Evolutionary conservation across 495 filamentous ascomycete species (phyloP).

Genomic region (Xanthoparmelia taractica): DNA sequence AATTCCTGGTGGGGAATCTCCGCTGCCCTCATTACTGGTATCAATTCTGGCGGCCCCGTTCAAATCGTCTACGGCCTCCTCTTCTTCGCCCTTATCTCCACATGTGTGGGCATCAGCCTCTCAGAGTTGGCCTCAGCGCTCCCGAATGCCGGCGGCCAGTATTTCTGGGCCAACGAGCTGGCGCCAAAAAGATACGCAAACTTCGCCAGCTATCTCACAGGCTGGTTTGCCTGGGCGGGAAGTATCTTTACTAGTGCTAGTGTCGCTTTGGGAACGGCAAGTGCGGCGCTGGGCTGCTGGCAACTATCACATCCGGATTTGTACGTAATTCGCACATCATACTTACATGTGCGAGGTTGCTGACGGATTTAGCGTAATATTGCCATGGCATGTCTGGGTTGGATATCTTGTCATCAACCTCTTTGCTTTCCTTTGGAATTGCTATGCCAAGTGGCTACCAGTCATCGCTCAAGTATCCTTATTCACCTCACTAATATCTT

Average conservation of each 20-base stretch:
- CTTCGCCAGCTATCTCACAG: constrained; percentile 49
- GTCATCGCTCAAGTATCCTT: constrained; percentile 43
- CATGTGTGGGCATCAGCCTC: constrained; percentile 48
- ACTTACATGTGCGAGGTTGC: constrained; percentile 1
- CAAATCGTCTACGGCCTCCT: constrained; percentile 56
- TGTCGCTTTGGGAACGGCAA: constrained; percentile 47
- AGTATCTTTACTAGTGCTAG: constrained; percentile 51
- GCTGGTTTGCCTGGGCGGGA: constrained; percentile 52
- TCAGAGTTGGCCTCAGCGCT: constrained; percentile 50
- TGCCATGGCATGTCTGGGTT: constrained; percentile 49
- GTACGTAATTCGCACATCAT: constrained; percentile 31
- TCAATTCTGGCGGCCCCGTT: constrained; percentile 53
- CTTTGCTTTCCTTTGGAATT: constrained; percentile 54
- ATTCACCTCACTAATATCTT: constrained; percentile 47
- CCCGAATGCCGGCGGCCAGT: constrained; percentile 57
- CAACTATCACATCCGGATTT: constrained; percentile 51
- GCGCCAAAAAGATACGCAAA: constrained; percentile 47
- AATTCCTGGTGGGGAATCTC: constrained; percentile 61
- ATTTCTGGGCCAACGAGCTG: constrained; percentile 55
- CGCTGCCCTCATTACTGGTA: constrained; percentile 50
- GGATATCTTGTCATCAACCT: constrained; percentile 47
- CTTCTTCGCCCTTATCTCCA: constrained; percentile 46
- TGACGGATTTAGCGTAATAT: constrained; percentile 30
- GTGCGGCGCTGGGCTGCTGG: constrained; percentile 49
- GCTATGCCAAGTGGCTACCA: constrained; percentile 47